Percentiles rank a stretch among this genome's conserved stretches.
phyloP scores from a whole-genome alignment of 495 filamentous ascomycete species.

The Neurospora discreta region DNA sequence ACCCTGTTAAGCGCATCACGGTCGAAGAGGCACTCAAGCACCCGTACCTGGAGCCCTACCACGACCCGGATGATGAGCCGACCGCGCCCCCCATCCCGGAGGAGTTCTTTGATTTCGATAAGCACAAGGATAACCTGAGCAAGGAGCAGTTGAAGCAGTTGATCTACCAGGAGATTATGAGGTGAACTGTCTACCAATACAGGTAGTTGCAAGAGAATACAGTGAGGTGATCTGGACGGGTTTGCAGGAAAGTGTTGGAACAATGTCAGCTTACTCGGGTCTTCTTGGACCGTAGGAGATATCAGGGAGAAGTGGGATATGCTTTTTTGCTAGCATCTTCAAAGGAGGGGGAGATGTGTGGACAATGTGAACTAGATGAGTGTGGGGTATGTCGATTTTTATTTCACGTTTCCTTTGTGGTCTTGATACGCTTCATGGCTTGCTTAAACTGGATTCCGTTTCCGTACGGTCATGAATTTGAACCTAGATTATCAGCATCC shows the following conservation, averaged over 20 bases:
- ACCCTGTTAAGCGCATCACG: slow-evolving; percentile 95
- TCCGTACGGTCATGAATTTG: neutral
- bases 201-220: neutral
- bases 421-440: neutral
- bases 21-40: slow-evolving; percentile 96
- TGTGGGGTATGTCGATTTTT: neutral
- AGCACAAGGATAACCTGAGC: slow-evolving; percentile 96
- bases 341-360: neutral
- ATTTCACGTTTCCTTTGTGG: neutral
- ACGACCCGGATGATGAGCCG: slow-evolving; percentile 98
- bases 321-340: neutral
- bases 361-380: neutral
- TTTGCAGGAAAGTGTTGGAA: neutral
- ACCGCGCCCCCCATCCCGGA: slow-evolving; percentile 93
- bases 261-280: slow-evolving; percentile 1
- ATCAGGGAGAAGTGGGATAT: neutral
- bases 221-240: neutral
- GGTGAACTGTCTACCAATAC: slow-evolving; percentile 33
- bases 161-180: slow-evolving; percentile 98
- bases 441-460: neutral
- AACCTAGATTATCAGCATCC: neutral
- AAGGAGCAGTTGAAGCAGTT: slow-evolving; percentile 97
- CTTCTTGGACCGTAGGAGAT: neutral
- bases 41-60: slow-evolving; percentile 97
- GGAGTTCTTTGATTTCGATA: slow-evolving; percentile 99